Percentiles rank a stretch among this genome's conserved stretches.
Evolutionary conservation across 495 filamentous ascomycete genomes (phyloP).

Genomic region (Neurospora sp.): DNA sequence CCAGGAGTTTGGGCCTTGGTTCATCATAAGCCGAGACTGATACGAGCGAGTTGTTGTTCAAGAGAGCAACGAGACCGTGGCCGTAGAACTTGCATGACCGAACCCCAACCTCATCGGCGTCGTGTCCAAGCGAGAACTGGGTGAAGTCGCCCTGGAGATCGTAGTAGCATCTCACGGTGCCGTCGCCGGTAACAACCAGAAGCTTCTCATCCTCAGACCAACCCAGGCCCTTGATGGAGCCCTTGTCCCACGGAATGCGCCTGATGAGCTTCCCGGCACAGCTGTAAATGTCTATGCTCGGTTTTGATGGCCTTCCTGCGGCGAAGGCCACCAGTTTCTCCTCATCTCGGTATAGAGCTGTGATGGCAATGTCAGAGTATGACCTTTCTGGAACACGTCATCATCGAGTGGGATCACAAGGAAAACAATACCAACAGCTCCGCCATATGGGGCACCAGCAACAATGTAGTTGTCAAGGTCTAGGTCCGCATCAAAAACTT

Average conservation of each 20-base stretch:
- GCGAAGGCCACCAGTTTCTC: conserved; percentile 69
- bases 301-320: conserved; percentile 60
- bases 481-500: conserved; percentile 80
- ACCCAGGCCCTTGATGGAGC: conserved; percentile 76
- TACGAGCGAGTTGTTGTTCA: conserved; percentile 80
- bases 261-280: conserved; percentile 75
- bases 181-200: conserved; percentile 78
- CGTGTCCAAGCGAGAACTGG: conserved; percentile 89
- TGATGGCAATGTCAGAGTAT: conserved; percentile 6
- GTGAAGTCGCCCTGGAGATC: conserved; percentile 89
- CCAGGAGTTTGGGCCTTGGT: conserved; percentile 76
- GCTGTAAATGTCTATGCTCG: conserved; percentile 90
- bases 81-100: conserved; percentile 83
- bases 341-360: conserved; percentile 85
- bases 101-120: conserved; percentile 79
- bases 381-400: not conserved
- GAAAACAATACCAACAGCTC: conserved; percentile 63
- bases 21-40: conserved; percentile 84
- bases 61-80: conserved; percentile 83
- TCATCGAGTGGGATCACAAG: not conserved
- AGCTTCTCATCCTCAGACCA: conserved; percentile 98
- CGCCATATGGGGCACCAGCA: conserved; percentile 86
- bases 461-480: conserved; percentile 94
- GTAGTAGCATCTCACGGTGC: conserved; percentile 83
- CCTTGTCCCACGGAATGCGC: conserved; percentile 74